Evolutionary conservation across 495 filamentous ascomycete species (phyloP).

Genomic region (Daldinia bambusicola): DNA sequence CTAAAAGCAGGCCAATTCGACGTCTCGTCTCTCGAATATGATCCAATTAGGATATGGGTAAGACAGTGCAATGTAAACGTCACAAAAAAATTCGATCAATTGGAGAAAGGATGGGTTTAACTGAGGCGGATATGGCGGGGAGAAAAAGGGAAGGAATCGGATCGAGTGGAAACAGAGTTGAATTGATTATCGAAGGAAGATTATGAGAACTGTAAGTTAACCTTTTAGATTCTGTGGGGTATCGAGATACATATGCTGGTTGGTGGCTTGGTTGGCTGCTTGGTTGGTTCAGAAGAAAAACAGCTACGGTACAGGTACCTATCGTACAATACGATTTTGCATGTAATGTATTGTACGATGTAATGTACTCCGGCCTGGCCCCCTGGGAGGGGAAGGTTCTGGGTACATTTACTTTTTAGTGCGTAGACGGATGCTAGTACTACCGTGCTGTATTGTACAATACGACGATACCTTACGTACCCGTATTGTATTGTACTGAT

Average conservation of each 20-base stretch:
- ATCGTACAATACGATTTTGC: too few species aligned
- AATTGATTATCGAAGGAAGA: slow-evolving; percentile 27
- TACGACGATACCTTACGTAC: slow-evolving; percentile 1
- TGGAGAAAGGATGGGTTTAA: slow-evolving; percentile 12
- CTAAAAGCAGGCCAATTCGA: slow-evolving; percentile 9
- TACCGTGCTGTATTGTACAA: too few species aligned
- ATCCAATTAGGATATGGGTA: slow-evolving; percentile 24
- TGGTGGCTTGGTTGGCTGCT: too few species aligned
- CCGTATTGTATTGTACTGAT: neutral
- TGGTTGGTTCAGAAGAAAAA: too few species aligned
- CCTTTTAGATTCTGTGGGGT: slow-evolving; percentile 11
- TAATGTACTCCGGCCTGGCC: neutral
- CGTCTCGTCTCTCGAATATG: slow-evolving; percentile 7
- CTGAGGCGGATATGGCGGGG: slow-evolving; percentile 42
- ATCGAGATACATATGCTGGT: slow-evolving; percentile 4
- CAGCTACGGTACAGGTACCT: slow-evolving; percentile 9
- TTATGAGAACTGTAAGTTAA: slow-evolving; percentile 16
- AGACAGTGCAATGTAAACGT: slow-evolving; percentile 25
- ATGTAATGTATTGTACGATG: too few species aligned
- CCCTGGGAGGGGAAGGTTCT: neutral
- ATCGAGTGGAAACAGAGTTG: slow-evolving; percentile 42
- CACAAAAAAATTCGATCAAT: slow-evolving; percentile 25
- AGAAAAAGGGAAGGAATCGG: slow-evolving; percentile 40
- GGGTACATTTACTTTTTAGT: neutral
- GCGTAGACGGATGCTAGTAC: too few species aligned